Evolutionary conservation across 1,284 basidiomycete species (phyloP), one percentile per base, ranked within the genome.

Genomic region (Marasmius oreades): DNA sequence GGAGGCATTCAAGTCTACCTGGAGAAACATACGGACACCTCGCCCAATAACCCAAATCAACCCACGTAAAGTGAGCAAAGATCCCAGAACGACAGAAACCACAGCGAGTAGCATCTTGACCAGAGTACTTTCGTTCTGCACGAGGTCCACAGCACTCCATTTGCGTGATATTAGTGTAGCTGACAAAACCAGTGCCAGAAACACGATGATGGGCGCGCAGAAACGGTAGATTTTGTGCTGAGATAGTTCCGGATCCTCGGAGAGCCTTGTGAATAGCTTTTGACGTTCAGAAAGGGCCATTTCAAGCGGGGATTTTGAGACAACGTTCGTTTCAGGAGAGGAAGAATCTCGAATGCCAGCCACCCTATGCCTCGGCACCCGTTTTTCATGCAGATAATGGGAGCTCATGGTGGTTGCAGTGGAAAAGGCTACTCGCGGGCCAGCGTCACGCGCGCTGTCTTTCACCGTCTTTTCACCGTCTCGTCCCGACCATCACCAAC

Each of bases 231-330:
- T 24, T 42, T 34, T 57, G 24, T 34, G 6, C 6, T 36, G 55
- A 33, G 55, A 52, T 18, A 48, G 42, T 52, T 48, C 55, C 24
- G 55, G 55, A 20, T 53, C 55, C 37, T 33, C 34, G 7, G 42
- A 37, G 6, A 57, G 31, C 10, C 42, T 31, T 16, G 51, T 6
- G 20, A 37, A 11, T 24, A 36, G 22, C 50, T 14, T 33, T 14
- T 52, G 18, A 51, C 3, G 39, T 23, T n/a, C 20, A 16, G n/a
- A 20, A 42, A 42, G 39, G 20, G 39, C 16, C 7, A 7, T 42
- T n/a, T n/a, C 39, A 42, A 42, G 11, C 7, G 39, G 39, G 5
- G 39, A 42, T 2, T 20, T 16, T 7, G 16, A 16, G 5, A 6
- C 7, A n/a, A 14, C 10, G 2, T 42, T 16, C n/a, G 4, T 42